phyloP scores from a whole-genome alignment of 495 filamentous ascomycete species.

The Talaromyces trachyspermus region DNA sequence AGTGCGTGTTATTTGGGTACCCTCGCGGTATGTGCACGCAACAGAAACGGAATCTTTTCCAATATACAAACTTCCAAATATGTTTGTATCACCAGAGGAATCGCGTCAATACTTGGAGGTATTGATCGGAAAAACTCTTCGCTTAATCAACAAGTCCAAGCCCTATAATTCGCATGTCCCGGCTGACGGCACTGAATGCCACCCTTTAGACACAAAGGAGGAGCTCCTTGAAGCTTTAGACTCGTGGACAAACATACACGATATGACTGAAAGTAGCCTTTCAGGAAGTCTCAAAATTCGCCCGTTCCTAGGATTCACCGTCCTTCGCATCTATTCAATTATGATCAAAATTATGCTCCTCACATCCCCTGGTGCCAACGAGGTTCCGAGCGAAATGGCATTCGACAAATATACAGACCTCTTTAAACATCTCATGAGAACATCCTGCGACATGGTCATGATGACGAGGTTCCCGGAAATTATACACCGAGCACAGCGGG shows the following conservation, averaged over 20 bases:
- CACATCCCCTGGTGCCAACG: slow-evolving; percentile 23
- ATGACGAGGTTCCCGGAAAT: background rate
- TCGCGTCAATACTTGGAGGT: slow-evolving; percentile 4
- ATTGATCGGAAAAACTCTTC: background rate
- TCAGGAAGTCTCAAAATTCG: background rate
- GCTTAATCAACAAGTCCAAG: background rate
- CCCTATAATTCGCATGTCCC: background rate
- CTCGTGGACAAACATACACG: background rate
- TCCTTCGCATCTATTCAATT: slow-evolving; percentile 37
- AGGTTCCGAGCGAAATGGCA: slow-evolving; percentile 21
- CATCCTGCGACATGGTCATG: slow-evolving; percentile 17
- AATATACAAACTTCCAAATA: background rate
- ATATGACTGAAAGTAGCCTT: background rate
- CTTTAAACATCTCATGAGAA: slow-evolving; percentile 30
- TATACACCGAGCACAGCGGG: background rate
- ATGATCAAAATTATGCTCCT: slow-evolving; percentile 41
- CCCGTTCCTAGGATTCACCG: slow-evolving; percentile 7
- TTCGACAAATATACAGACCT: slow-evolving; percentile 33
- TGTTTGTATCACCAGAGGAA: background rate
- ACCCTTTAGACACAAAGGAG: background rate
- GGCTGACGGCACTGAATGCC: background rate
- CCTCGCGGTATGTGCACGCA: background rate
- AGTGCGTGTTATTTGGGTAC: slow-evolving; percentile 3
- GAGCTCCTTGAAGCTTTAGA: background rate
- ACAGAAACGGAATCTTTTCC: background rate